phyloP scores from a whole-genome alignment of 345 rosid species.

The Salix purpurea region DNA sequence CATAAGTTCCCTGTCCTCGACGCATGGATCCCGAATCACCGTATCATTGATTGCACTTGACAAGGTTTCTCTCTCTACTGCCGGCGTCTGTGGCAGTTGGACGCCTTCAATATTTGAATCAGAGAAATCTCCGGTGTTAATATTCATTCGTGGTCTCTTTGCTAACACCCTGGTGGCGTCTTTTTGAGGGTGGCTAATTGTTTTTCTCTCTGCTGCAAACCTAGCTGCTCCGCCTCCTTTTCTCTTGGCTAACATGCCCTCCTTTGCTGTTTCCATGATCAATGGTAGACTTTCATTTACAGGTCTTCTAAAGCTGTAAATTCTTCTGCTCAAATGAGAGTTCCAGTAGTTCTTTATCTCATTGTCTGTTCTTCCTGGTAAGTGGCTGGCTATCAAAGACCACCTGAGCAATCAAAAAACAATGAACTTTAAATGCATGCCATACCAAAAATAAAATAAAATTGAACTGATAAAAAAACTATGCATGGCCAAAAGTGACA shows the following conservation, averaged over 20 bases:
- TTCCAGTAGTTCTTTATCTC: constrained; percentile 74
- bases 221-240: constrained; percentile 29
- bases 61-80: constrained; percentile 16
- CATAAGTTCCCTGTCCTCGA: constrained; percentile 11
- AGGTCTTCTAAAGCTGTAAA: constrained; percentile 32
- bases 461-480: no score
- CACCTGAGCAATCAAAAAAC: constrained; percentile 34
- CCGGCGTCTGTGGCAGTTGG: constrained; percentile 9
- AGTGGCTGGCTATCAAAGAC: constrained; percentile 55
- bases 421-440: neutral
- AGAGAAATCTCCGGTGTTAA: neutral
- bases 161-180: neutral
- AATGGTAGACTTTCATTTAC: neutral
- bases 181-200: neutral
- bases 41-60: constrained; percentile 2
- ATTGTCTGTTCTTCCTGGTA: constrained; percentile 69
- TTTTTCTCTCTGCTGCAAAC: constrained; percentile 20
- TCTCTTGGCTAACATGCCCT: neutral
- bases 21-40: neutral
- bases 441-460: neutral
- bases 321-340: constrained; percentile 51
- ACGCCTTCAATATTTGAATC: neutral
- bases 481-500: neutral
- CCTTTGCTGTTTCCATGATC: constrained; percentile 13
- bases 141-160: neutral